Conservation (phyloP, 441 rosid genomes). For the Corymbia calophylla region DNA sequence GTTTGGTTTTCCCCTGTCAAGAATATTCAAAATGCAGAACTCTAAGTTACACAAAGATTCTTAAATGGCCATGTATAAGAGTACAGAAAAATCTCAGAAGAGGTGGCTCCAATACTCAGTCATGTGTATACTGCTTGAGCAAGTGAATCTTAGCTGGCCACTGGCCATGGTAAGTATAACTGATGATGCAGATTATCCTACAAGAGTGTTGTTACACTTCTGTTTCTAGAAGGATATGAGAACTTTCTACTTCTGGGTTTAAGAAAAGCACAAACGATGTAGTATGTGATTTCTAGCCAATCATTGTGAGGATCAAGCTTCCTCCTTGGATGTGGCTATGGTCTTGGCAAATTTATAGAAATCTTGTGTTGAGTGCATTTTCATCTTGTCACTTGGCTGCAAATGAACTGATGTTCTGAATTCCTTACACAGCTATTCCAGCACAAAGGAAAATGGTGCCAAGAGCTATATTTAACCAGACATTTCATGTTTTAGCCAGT, state of each 20-base stretch:
- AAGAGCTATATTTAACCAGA: not conserved
- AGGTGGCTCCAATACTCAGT: not conserved
- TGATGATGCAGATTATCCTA: not conserved
- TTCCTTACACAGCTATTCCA: not conserved
- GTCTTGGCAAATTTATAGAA: not conserved
- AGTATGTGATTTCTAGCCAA: not conserved
- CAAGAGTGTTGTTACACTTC: not conserved
- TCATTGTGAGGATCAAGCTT: not conserved
- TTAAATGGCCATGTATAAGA: not conserved
- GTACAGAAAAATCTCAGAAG: not conserved
- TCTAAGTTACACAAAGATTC: not conserved
- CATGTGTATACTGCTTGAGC: not conserved
- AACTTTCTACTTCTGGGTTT: not conserved
- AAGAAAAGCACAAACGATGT: not conserved
- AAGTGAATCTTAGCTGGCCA: not conserved
- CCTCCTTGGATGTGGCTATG: not conserved
- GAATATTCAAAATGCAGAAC: slow-evolving; percentile 1
- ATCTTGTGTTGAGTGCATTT: not conserved
- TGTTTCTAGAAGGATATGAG: not conserved
- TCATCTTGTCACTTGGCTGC: not conserved
- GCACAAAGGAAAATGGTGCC: not conserved
- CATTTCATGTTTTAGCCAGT: not conserved
- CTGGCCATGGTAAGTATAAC: not conserved
- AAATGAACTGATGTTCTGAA: not conserved
- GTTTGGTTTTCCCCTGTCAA: slow-evolving; percentile 64